These are phyloP conservation scores for Naganishia kalamii DNA, from an alignment of 768 basidiomycete genomes.

Conservation along the genomic window DNA sequence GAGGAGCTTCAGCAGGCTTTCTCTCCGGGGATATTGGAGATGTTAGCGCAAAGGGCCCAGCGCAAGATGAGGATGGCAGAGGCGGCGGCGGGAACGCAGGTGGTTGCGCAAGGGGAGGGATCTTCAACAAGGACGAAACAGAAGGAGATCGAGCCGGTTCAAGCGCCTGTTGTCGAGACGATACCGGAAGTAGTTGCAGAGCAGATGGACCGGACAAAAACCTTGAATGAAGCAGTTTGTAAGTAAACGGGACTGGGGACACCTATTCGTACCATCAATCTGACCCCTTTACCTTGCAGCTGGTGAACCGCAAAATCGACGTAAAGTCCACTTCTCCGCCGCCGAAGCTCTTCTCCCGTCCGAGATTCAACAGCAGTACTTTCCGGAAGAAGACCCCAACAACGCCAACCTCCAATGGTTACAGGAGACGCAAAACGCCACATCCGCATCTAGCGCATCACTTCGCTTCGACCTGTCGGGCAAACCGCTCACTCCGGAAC, in stretches of 20 bases:
- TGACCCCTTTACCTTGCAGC: background rate
- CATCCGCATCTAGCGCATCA: constrained; percentile 35
- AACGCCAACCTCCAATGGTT: constrained; percentile 82
- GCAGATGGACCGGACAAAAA: background rate
- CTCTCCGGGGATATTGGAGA: constrained; percentile 60
- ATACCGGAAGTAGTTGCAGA: background rate
- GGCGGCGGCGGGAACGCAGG: constrained; percentile 26
- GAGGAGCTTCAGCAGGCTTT: constrained; percentile 65
- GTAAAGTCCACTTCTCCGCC: constrained; percentile 2
- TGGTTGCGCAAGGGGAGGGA: constrained; percentile 25
- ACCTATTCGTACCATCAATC: background rate
- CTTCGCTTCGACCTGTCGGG: constrained; percentile 67
- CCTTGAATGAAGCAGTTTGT: background rate
- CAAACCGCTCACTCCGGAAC: constrained; percentile 55
- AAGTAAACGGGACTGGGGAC: constrained; percentile 6
- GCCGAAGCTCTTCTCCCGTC: constrained; percentile 66
- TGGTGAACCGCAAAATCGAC: background rate
- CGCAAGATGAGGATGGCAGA: constrained; percentile 42
- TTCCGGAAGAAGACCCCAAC: constrained; percentile 62
- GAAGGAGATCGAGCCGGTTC: background rate
- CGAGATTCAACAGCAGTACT: constrained; percentile 74
- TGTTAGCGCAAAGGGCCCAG: constrained; percentile 56
- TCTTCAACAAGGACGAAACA: constrained; percentile 26
- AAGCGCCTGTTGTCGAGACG: background rate
- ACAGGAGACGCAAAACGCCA: constrained; percentile 36